Base-by-base conservation (phyloP, 2,329 filamentous ascomycete genomes). In the Nothophoma quercina region DNA sequence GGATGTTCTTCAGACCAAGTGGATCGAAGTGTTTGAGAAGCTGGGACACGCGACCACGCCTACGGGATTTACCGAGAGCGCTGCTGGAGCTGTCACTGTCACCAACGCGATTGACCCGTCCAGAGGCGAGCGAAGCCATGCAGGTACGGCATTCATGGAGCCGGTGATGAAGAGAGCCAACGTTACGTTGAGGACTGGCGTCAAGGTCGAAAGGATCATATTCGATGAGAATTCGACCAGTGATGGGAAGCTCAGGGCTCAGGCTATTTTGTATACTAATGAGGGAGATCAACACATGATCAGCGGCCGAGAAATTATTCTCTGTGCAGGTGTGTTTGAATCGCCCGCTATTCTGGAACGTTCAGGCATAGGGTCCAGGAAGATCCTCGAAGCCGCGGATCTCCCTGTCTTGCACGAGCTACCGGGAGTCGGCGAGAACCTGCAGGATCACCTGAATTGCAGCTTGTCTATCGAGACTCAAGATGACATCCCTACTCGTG, bases 341-440 rank as follows among this genome's bases (percentile, higher is more conserved):
- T 82, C 82, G 0, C 82, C 84, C 0, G 64, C 44, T 2, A 54
- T 63, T 8, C 77, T 88, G 1, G 84, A 88, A 64, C 74, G 85
- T 22, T 88, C 86, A 0, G 85, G 86, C 5, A 68, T 88, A 4
- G 85, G 83, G 13, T 73, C 75, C 35, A 69, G 74, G 0, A 69
- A 78, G 1, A 56, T 85, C 2, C 76, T 87, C 1, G 51, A 75
- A 10, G 73, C 75, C 28, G 78, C 82, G 56, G 72, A 75, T 7
- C 84, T 88, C 56, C 65, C 76, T 1, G 68, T 82, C 0, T 54
- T 85, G 13, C 75, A 80, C 5, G 77, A 87, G 55, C 81, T 85
- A 1, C 79, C 81, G 0, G 82, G 86, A 18, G 85, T 89, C 1
- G 86, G 86, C 1, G 80, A 81, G 51, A 85, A 88, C 68, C 75